Base-by-base conservation (phyloP, 129 eudicot genomes). In the Lactuca saligna region DNA sequence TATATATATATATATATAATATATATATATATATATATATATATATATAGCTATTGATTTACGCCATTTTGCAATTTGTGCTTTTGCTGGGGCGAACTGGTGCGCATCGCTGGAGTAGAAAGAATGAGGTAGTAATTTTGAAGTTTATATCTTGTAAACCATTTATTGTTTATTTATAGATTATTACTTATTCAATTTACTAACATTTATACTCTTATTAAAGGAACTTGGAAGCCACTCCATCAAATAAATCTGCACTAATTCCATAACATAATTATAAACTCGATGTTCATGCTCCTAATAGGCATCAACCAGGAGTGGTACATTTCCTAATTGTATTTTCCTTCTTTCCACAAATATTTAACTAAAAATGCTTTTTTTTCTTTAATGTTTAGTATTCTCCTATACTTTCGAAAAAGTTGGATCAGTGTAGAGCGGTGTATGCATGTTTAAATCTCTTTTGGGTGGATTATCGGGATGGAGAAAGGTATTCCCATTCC, bases 261-360 rank as follows among this genome's bases (percentile, higher is more conserved):
- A 92, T 92, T 80, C 96, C 96, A 48, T 96, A 88, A 68, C 98
- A 92, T 78, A 92, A 92, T 77, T 92, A 92, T 88, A 92, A 92
- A 81, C 98, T 92, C 60, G 98, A 92, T 84, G 98, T 75, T 54
- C 96, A 88, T 73, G 86, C 98, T 61, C 71, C 86, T 34, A 86
- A 88, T 66, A 81, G 83, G 64, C 96, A 95, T 61, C 96, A 77
- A 71, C 98, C 98, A 42, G 96, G 98, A 77, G 95, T 88, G 96
- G 98, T 92, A 82, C 37, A 35, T n/a, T n/a, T n/a, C n/a, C n/a
- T n/a, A n/a, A n/a, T n/a, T n/a, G n/a, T n/a, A n/a, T n/a, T n/a
- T n/a, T n/a, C n/a, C n/a, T n/a, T n/a, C n/a, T n/a, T n/a, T n/a
- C n/a, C n/a, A n/a, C n/a, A n/a, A n/a, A n/a, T n/a, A n/a, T n/a